Conservation (phyloP, 2,329 filamentous ascomycete genomes). For the Trichoderma sp. region DNA sequence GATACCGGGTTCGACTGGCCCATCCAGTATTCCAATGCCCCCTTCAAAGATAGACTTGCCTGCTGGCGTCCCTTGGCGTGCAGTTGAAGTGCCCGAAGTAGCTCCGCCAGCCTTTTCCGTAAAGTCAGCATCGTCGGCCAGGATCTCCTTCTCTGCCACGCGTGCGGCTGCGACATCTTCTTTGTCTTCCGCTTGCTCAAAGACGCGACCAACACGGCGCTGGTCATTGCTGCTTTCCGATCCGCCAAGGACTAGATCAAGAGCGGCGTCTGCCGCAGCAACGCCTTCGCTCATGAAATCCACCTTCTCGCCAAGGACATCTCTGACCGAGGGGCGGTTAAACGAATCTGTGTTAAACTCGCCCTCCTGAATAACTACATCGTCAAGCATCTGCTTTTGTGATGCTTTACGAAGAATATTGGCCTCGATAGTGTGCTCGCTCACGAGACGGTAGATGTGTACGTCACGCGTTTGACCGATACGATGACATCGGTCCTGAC, state of each 20-base stretch:
- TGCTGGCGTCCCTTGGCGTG: constrained; percentile 52
- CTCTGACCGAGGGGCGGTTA: constrained; percentile 71
- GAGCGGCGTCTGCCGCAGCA: constrained; percentile 74
- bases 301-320: constrained; percentile 62
- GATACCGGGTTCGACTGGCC: constrained; percentile 34
- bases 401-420: constrained; percentile 96
- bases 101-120: constrained; percentile 58
- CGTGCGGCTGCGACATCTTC: constrained; percentile 89
- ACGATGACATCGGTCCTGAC: constrained; percentile 93
- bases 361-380: constrained; percentile 97
- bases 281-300: constrained; percentile 51
- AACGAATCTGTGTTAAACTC: constrained; percentile 98
- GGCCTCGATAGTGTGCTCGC: constrained; percentile 93
- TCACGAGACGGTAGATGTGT: constrained; percentile 93
- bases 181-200: constrained; percentile 87
- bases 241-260: constrained; percentile 78
- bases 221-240: constrained; percentile 61
- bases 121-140: constrained; percentile 83
- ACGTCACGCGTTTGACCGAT: constrained; percentile 98
- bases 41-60: constrained; percentile 36
- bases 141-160: constrained; percentile 83
- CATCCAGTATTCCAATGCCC: constrained; percentile 29
- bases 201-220: constrained; percentile 63
- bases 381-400: constrained; percentile 96
- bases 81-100: constrained; percentile 50